A percentile compares a stretch with the other conserved stretches of the same genome.
These are phyloP conservation scores for Pseudoperonospora humuli DNA, from an alignment of 352 stramenopile species.

Conservation along the genomic window DNA sequence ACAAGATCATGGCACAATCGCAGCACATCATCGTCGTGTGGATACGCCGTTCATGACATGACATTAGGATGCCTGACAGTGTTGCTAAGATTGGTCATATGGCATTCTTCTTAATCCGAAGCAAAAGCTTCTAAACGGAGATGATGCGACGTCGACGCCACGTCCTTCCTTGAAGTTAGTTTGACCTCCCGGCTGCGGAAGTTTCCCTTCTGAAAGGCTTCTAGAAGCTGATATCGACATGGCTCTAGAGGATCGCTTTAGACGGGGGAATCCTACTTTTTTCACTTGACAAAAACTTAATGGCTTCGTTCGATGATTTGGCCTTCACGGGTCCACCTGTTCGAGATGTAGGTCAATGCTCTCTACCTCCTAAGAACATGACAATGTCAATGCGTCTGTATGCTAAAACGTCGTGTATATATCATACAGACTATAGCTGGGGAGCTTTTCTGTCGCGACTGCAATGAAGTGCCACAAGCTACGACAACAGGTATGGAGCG, in stretches of 20 bases:
- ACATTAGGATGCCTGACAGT: too few species aligned
- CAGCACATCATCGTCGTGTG: too few species aligned
- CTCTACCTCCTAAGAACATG: neutral
- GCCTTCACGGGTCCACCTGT: conserved; percentile 35
- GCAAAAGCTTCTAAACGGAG: too few species aligned
- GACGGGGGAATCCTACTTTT: neutral
- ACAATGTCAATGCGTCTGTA: neutral
- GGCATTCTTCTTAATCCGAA: too few species aligned
- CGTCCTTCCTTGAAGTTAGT: too few species aligned
- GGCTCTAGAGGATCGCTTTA: neutral
- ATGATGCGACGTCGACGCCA: too few species aligned
- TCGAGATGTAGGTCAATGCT: conserved; percentile 11
- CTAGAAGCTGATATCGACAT: neutral
- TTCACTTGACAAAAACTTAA: conserved; percentile 8
- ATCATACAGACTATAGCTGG: neutral
- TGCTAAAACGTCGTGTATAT: neutral
- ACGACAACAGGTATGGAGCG: conserved; percentile 40
- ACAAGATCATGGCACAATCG: too few species aligned
- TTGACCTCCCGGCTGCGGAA: too few species aligned
- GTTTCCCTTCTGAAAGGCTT: too few species aligned
- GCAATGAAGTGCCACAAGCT: conserved; percentile 41
- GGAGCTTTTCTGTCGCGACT: conserved; percentile 55
- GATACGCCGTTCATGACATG: too few species aligned
- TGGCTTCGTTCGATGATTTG: conserved; percentile 70
- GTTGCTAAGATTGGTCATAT: too few species aligned